These are phyloP conservation scores for Myriosclerotinia duriaeana DNA, from an alignment of 2,329 filamentous ascomycete species.

Conservation along the genomic window DNA sequence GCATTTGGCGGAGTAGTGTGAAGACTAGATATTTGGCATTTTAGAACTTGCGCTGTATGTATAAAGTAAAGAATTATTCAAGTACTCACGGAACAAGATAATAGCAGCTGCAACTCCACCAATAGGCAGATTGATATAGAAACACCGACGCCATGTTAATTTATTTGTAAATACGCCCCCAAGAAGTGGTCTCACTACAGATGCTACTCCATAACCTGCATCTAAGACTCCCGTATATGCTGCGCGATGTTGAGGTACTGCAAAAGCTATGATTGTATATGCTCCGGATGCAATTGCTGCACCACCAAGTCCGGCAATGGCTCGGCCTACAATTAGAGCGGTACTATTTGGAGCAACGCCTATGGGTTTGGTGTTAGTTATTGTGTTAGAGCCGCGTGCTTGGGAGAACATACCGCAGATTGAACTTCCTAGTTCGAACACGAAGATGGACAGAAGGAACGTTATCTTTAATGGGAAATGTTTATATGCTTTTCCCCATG, in stretches of 20 bases:
- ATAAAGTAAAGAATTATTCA: neutral
- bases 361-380: conserved; percentile 15
- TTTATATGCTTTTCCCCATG: conserved; percentile 41
- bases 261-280: conserved; percentile 45
- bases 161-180: conserved; percentile 63
- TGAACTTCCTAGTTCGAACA: conserved; percentile 44
- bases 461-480: conserved; percentile 41
- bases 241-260: conserved; percentile 39
- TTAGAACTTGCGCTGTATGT: neutral
- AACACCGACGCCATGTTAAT: conserved; percentile 58
- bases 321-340: conserved; percentile 28
- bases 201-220: conserved; percentile 64
- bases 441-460: conserved; percentile 39
- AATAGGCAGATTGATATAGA: conserved; percentile 34
- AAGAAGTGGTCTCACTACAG: conserved; percentile 60
- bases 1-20: conserved; percentile 44
- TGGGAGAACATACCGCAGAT: conserved; percentile 39
- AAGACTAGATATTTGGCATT: neutral
- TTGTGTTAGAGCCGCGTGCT: neutral
- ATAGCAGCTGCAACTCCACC: conserved; percentile 42
- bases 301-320: conserved; percentile 34
- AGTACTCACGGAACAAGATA: conserved; percentile 14
- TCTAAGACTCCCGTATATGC: conserved; percentile 61
- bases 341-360: conserved; percentile 40
- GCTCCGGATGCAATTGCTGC: conserved; percentile 41